A percentile compares a stretch with the other conserved stretches of the same genome.
Evolutionary conservation across 2,329 filamentous ascomycete genomes (phyloP).

Genomic region (Exophiala aquamarina): DNA sequence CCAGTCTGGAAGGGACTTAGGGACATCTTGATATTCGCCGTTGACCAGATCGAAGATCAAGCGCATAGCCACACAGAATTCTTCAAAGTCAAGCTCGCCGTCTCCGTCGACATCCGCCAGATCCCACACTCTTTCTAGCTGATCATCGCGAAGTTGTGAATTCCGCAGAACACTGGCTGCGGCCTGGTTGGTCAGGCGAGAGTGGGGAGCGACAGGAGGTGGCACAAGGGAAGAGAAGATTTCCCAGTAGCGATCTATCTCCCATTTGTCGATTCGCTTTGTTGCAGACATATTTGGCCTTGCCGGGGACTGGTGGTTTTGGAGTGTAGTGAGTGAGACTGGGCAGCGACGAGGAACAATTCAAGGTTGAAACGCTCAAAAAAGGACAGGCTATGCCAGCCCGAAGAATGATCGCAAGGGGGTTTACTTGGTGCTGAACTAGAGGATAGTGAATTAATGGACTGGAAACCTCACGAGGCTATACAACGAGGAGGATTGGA

Average conservation of each 20-base stretch:
- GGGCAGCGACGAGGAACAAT: too few relatives aligned
- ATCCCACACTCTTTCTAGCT: conserved; percentile 98
- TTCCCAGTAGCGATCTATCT: conserved; percentile 78
- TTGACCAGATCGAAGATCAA: conserved; percentile 97
- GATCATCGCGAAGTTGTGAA: conserved; percentile 69
- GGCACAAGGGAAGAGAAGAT: conserved; percentile 66
- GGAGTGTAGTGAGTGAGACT: too few relatives aligned
- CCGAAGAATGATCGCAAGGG: too few relatives aligned
- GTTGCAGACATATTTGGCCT: conserved; percentile 5
- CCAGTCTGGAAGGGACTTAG: conserved; percentile 84
- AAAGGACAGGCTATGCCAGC: too few relatives aligned
- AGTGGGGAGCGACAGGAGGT: conserved; percentile 37
- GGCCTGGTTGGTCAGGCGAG: conserved; percentile 67
- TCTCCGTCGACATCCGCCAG: conserved; percentile 96
- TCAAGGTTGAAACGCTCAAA: too few relatives aligned
- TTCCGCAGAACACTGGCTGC: conserved; percentile 73
- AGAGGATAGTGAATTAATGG: too few relatives aligned
- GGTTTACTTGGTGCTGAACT: too few relatives aligned
- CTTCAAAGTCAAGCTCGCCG: conserved; percentile 96
- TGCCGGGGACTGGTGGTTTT: too few relatives aligned
- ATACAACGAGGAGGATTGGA: too few relatives aligned
- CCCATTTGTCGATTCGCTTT: conserved; percentile 64
- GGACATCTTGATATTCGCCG: conserved; percentile 90
- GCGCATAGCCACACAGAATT: conserved; percentile 98
- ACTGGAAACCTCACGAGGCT: too few relatives aligned